Evolutionary conservation across 2,329 filamentous ascomycete genomes (phyloP).

Genomic region (Coniochaeta sp.): DNA sequence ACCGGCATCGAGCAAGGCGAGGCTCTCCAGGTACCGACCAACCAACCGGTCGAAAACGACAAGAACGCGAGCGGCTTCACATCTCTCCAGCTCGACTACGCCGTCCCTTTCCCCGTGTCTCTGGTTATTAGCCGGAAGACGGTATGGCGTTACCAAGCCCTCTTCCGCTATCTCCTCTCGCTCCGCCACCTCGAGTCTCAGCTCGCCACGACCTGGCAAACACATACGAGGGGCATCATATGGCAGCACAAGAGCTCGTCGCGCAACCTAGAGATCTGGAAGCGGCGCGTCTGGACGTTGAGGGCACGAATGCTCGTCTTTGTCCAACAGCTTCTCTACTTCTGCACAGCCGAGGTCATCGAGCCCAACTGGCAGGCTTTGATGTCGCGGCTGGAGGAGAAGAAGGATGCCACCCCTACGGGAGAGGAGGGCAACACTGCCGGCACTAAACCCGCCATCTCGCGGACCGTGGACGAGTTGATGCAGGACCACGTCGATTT

Average conservation of each 20-base stretch:
- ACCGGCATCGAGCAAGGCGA: conserved; percentile 91
- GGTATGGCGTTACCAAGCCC: conserved; percentile 89
- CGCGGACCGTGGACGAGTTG: conserved; percentile 84
- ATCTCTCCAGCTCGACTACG: conserved; percentile 88
- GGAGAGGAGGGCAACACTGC: conserved; percentile 5
- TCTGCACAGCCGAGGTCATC: conserved; percentile 93
- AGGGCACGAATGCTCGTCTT: conserved; percentile 94
- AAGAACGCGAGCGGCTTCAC: conserved; percentile 88
- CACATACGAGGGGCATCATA: conserved; percentile 70
- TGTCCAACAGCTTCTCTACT: conserved; percentile 93
- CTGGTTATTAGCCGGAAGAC: conserved; percentile 95
- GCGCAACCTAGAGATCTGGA: conserved; percentile 78
- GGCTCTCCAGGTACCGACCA: conserved; percentile 63
- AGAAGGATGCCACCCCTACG: conserved; percentile 22
- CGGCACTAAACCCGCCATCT: conserved; percentile 22
- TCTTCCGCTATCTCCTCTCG: conserved; percentile 90
- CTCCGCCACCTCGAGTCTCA: conserved; percentile 84
- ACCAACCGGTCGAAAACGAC: conserved; percentile 65
- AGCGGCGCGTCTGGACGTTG: conserved; percentile 84
- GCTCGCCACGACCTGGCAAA: conserved; percentile 82
- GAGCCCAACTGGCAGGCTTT: conserved; percentile 95
- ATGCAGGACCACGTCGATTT: conserved; percentile 99
- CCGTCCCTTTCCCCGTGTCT: conserved; percentile 89
- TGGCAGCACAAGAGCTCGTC: conserved; percentile 79
- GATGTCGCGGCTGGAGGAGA: conserved; percentile 67